These are phyloP conservation scores for Aspergillus sp. DNA, from an alignment of 2,329 filamentous ascomycete genomes.

Conservation along the genomic window DNA sequence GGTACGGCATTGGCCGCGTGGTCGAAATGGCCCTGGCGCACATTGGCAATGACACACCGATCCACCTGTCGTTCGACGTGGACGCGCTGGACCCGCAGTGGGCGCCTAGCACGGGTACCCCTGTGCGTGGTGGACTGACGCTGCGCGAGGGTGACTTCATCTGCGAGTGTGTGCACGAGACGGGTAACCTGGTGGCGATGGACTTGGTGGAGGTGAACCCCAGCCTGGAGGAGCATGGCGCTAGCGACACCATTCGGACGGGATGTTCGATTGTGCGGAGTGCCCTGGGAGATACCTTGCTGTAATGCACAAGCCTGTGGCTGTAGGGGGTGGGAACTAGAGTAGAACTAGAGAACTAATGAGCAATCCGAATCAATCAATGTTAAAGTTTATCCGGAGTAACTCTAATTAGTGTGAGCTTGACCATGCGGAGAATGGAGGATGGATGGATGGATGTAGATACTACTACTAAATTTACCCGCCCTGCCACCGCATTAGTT, in stretches of 20 bases:
- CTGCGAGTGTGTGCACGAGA: constrained; percentile 81
- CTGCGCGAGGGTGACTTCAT: constrained; percentile 96
- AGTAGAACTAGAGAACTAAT: no score
- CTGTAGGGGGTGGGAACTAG: no score
- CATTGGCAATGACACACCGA: constrained; percentile 91
- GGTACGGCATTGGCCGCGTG: constrained; percentile 89
- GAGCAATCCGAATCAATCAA: no score
- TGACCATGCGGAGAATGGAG: no score
- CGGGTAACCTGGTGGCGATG: constrained; percentile 74
- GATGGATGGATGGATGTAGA: background rate
- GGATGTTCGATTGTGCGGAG: constrained; percentile 91
- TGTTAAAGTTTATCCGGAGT: no score
- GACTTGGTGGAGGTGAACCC: constrained; percentile 84
- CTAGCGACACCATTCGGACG: constrained; percentile 82
- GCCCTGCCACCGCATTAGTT: background rate
- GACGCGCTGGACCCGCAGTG: constrained; percentile 95
- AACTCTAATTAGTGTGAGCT: no score
- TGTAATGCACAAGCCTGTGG: constrained; percentile 51
- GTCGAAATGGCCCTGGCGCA: constrained; percentile 98
- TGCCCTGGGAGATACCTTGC: constrained; percentile 84
- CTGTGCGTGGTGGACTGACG: constrained; percentile 89
- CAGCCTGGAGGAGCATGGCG: constrained; percentile 67
- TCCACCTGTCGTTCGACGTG: constrained; percentile 96
- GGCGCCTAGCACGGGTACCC: constrained; percentile 93
- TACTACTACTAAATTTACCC: background rate